Percentiles rank a stretch among this genome's conserved stretches.
Conservation (phyloP, 2,329 filamentous ascomycete species). For the Scopulariopsis brevicaulis region DNA sequence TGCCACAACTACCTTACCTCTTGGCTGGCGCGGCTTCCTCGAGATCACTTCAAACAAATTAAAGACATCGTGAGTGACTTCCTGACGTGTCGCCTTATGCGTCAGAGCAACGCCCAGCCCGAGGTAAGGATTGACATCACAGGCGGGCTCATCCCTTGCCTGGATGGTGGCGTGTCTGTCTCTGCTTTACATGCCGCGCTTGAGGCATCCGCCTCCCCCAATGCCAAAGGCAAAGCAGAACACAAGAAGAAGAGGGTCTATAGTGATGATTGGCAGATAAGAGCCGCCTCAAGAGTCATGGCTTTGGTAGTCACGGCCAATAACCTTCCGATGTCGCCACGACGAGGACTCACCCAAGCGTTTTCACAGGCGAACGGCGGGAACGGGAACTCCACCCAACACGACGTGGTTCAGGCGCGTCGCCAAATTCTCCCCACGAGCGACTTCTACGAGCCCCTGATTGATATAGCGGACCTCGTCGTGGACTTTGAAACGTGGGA, state of each 20-base stretch:
- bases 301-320: conserved; percentile 76
- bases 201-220: conserved; percentile 23
- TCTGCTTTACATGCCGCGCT: conserved; percentile 72
- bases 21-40: conserved; percentile 66
- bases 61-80: conserved; percentile 72
- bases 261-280: conserved; percentile 81
- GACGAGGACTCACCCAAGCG: not conserved
- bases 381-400: conserved; percentile 18
- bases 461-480: conserved; percentile 79
- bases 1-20: conserved; percentile 68
- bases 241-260: conserved; percentile 41
- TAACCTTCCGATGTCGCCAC: conserved; percentile 30
- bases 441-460: conserved; percentile 77
- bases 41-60: conserved; percentile 54
- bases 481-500: conserved; percentile 87
- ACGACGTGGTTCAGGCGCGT: conserved; percentile 13
- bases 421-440: conserved; percentile 67
- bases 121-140: conserved; percentile 48
- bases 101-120: conserved; percentile 57
- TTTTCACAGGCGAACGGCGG: not conserved
- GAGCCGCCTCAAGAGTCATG: conserved; percentile 69
- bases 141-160: conserved; percentile 60
- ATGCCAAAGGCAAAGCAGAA: not conserved
- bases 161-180: conserved; percentile 53
- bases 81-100: conserved; percentile 66